phyloP scores from a whole-genome alignment of 2,329 filamentous ascomycete species.

The Colletotrichum sp. region DNA sequence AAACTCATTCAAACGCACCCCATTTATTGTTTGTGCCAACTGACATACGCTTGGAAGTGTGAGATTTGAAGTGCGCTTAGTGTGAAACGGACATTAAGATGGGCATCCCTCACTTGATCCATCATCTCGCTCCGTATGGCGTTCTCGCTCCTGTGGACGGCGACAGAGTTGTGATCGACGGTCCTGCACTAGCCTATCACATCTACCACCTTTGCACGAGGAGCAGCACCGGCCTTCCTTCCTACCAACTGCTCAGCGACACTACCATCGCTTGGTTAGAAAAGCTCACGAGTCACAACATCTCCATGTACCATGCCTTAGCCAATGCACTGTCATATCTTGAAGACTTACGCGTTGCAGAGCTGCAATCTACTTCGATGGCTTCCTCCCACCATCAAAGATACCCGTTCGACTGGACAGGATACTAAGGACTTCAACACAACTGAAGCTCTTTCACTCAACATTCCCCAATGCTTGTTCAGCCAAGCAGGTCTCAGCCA shows the following conservation, averaged over 20 bases:
- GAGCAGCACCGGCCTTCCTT: slow-evolving; percentile 60
- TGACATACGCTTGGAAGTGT: not conserved
- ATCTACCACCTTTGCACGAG: slow-evolving; percentile 63
- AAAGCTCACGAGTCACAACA: slow-evolving; percentile 56
- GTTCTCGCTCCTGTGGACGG: slow-evolving; percentile 44
- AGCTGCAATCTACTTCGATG: slow-evolving; percentile 83
- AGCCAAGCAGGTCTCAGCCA: slow-evolving; percentile 23
- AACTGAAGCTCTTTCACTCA: slow-evolving; percentile 54
- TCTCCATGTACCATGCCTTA: slow-evolving; percentile 61
- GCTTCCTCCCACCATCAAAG: slow-evolving; percentile 75
- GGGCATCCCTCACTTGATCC: slow-evolving; percentile 65
- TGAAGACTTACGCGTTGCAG: slow-evolving; percentile 39
- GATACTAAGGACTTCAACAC: slow-evolving; percentile 60
- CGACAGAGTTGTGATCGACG: slow-evolving; percentile 68
- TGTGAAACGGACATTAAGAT: slow-evolving; percentile 35
- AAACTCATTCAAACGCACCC: not conserved
- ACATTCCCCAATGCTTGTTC: slow-evolving; percentile 32
- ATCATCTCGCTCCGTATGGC: slow-evolving; percentile 59
- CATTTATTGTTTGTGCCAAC: fast-evolving
- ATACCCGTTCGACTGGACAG: slow-evolving; percentile 65
- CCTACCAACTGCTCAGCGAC: slow-evolving; percentile 67
- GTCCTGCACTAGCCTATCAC: slow-evolving; percentile 79
- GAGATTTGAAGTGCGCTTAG: not conserved
- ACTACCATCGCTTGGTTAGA: slow-evolving; percentile 69
- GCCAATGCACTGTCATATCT: not conserved